Base-by-base conservation (phyloP, 2,329 filamentous ascomycete genomes). In the Fusarium odoratissimum region DNA sequence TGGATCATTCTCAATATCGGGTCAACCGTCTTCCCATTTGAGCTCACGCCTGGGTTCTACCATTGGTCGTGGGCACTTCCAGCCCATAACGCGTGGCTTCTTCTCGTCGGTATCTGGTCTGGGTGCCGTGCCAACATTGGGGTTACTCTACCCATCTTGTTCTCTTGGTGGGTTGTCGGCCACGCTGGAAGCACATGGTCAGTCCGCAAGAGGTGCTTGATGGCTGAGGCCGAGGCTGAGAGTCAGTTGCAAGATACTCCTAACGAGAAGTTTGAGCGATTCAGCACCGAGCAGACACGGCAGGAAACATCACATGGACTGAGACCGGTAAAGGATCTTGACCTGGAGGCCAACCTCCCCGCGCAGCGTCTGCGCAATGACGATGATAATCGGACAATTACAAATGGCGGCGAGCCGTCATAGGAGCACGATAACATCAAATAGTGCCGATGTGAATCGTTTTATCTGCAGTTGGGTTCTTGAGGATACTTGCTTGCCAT, bases 1-100 rank as follows among this genome's bases (percentile, higher is more conserved):
- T 84, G 82, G 81, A 76, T 84, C 14, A 67, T 69, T 3, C 30
- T 49, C 8, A 72, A 71, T 23, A 44, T 71, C 9, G 49, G 62
- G 11, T 57, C 60, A 2, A 60, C 60, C 3, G 40, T 72, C 14
- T 70, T 54, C 19, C 69, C 69, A 9, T 71, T 71, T n/a, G 69
- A 67, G 12, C 69, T 72, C 11, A 49, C 55, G 1, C 46, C 69
- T 5, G 69, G 69, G n/a, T 72, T 71, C 51, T 72, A 49, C 23
- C 62, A 64, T 37, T 60, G 58, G 67, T 57, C 46, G 10, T 67
- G 67, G 58, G 61, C 63, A 11, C 38, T 72, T 11, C 69, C 69
- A 9, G 55, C 69, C 11, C 69, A 72, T 31, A 67, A 64, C 25
- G 28, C 25, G 2, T 72, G 64, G 51, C 55, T 58, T 12, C 51